Evolutionary conservation across 164 flowering plant genomes (phyloP), one percentile per base, ranked within the genome.

Genomic region (Berberis vulgaris): DNA sequence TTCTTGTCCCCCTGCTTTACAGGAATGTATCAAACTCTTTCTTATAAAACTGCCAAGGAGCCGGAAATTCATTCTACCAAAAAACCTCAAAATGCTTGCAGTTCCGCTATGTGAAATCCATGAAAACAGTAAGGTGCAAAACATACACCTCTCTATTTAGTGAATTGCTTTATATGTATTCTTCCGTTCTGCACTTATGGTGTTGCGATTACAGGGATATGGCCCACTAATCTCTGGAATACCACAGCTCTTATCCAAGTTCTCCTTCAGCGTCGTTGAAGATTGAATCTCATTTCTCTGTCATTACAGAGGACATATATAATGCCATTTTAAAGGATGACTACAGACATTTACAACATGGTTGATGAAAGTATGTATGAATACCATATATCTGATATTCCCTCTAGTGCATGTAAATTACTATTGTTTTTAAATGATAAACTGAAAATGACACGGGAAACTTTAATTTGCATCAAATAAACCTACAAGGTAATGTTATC

Each of bases 11-110:
- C 40, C 1, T 2, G 40, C 67, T 57, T 40, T 80, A 42, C 64
- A 90, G 97, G 95, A 90, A 63, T 86, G 95, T 80, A 78, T 69
- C 5, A 90, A 90, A 69, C 82, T 90, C 61, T 90, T 79, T 65
- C 82, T 90, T 53, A 86, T 88, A 26, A 86, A 68, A 77, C 75
- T 86, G 64, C 91, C 88, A 7, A 61, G 1, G 45, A 81, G 76
- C 65, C 69, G 66, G 60, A 80, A 69, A 71, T 85, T 90, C 62
- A 74, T 69, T 47, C 88, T 84, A 12, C 91, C 93, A 2, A 79
- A 61, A 57, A 86, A 86, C 76, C 68, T 77, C 43, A 83, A 83
- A 67, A 65, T 90, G 76, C 85, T 90, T 66, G 89, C 89, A 3
- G 83, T 88, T 63, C 92, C 97, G 10, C 62, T 90, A 41, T 78